Conservation (phyloP, 179 eudicot genomes). For the Pouteria campechiana region DNA sequence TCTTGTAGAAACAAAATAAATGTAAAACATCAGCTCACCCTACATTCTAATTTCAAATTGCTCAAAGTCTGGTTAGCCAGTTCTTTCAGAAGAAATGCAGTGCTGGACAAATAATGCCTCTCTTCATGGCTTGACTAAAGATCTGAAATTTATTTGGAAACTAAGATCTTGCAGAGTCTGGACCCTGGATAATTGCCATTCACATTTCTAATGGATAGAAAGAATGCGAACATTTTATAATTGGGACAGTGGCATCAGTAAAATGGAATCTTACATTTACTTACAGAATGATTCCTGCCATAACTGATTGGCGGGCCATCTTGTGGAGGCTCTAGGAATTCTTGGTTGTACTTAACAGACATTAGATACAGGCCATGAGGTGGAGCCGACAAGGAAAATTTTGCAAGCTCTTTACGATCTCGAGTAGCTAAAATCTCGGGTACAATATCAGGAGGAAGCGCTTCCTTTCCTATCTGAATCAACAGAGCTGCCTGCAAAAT, state of each 20-base stretch:
- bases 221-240: no score
- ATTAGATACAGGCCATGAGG: constrained; percentile 76
- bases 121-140: no score
- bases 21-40: no score
- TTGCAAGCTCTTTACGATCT: constrained; percentile 69
- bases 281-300: constrained; percentile 55
- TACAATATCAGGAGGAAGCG: constrained; percentile 63
- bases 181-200: no score
- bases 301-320: constrained; percentile 53
- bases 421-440: constrained; percentile 49
- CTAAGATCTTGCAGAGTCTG: no score
- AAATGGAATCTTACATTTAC: constrained; percentile 65
- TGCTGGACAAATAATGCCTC: no score
- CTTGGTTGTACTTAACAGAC: constrained; percentile 52
- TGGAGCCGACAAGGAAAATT: constrained; percentile 48
- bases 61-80: no score
- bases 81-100: no score
- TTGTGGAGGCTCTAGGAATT: constrained; percentile 50
- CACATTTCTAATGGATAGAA: no score
- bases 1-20: no score
- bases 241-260: constrained; percentile 14
- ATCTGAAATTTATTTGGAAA: no score
- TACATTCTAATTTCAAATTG: no score
- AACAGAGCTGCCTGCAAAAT: constrained; percentile 59
- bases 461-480: constrained; percentile 88